Base-by-base conservation (phyloP, 176 grass and related monocot genomes). In the Alloteropsis semialata region DNA sequence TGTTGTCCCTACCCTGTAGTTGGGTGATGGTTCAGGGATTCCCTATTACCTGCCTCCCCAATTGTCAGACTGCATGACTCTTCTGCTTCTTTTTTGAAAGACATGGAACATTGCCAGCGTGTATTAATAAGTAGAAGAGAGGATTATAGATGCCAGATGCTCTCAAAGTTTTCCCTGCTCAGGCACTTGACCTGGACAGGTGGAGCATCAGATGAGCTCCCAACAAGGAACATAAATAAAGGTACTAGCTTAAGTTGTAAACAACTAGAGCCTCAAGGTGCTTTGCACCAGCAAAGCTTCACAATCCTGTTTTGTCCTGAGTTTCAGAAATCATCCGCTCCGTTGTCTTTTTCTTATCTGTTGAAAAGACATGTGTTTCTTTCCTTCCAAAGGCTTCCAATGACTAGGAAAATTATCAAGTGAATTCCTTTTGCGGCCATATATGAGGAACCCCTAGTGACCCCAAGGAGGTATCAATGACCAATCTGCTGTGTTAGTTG, bases 1-100 rank as follows among this genome's bases (percentile, higher is more conserved):
- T 58, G 38, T 53, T 72, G 65, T 53, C 62, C 71, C 21, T 76
- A 45, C 67, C 77, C 76, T 62, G 54, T 76, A 76, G 19, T 81
- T 13, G 77, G 41, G 69, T 85, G 64, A 85, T 85, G 22, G 34
- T 36, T 78, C 42, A 17, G 18, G 13, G 29, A 78, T 34, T 79
- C 17, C 29, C 8, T 37, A 0, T 0, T 24, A 37, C 5, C 19
- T 3, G n/a, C 3, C 27, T 8, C 28, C 46, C 27, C 28, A 32
- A 72, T 72, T 17, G 13, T 27, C 69, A 45, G 64, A 77, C 32
- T 36, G 54, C 36, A 69, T 63, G 33, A 28, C 64, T 71, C 2
- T 62, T 56, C 10, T 22, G n/a, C 19, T 54, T 55, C 3, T 11
- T 56, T 10, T 24, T 54, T 5, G 51, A 55, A 55, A 56, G 54